Percentiles rank a stretch among this genome's conserved stretches.
These are phyloP conservation scores for Boletus edulis DNA, from an alignment of 768 basidiomycete species.

Conservation along the genomic window DNA sequence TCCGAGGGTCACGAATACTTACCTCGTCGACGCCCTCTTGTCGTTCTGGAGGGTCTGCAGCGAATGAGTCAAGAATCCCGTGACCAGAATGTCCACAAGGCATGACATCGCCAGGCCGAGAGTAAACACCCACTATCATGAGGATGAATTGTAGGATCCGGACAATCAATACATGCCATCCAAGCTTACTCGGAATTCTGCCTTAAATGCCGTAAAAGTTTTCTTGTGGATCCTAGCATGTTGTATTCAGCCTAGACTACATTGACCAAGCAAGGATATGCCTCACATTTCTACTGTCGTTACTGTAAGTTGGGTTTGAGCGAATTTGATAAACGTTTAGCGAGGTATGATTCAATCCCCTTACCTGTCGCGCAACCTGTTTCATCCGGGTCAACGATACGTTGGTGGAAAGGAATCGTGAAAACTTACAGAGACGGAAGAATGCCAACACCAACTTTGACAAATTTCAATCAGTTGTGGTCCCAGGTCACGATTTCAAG, in stretches of 20 bases:
- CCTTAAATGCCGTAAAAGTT: slow-evolving; percentile 25
- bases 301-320: slow-evolving; percentile 19
- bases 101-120: slow-evolving; percentile 49
- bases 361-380: slow-evolving; percentile 37
- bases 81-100: slow-evolving; percentile 49
- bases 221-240: slow-evolving; percentile 24
- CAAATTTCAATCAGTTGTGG: background rate
- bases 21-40: slow-evolving; percentile 41
- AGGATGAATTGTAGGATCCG: background rate
- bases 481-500: background rate
- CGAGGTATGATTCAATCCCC: background rate
- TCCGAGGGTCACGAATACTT: background rate
- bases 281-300: slow-evolving; percentile 32
- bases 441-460: slow-evolving; percentile 28
- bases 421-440: slow-evolving; percentile 31
- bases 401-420: background rate
- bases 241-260: background rate
- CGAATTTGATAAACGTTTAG: slow-evolving; percentile 12
- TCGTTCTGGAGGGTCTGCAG: slow-evolving; percentile 39
- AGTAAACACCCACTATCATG: slow-evolving; percentile 48
- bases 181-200: slow-evolving; percentile 18
- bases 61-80: slow-evolving; percentile 42
- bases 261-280: background rate
- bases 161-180: background rate
- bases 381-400: background rate